Evolutionary conservation across 1,284 basidiomycete genomes (phyloP), one percentile per base, ranked within the genome.

Genomic region (Boletus albobrunnescens): DNA sequence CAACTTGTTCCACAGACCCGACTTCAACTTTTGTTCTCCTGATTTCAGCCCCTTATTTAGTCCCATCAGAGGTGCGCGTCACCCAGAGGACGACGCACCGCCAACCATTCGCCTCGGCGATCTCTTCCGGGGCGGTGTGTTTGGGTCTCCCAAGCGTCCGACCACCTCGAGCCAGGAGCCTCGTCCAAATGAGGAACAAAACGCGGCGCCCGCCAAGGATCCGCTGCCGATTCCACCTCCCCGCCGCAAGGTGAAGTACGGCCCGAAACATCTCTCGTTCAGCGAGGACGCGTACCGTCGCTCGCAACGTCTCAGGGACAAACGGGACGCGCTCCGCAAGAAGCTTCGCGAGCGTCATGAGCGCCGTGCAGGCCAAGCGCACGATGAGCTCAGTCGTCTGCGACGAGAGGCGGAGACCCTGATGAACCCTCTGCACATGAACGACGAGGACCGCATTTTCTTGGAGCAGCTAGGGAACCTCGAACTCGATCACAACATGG

Each of bases 381-480:
- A 35, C 40, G 23, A 33, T 1, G 24, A 20, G 7, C 16, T 65
- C 9, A 5, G 10, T 1, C 3, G 9, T 22, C 46, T 64, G 3
- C 45, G 36, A 1, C 33, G 6, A 17, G 40, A 56, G 12, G 60
- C 54, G 1, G 35, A 53, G 30, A 2, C n/a, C 35, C 13, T 58
- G 11, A 63, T 61, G 57, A 30, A 11, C 4, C 38, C 51, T 1
- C 41, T 31, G 5, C 20, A 30, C 13, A 55, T 63, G 60, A 24
- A 37, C 16, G 10, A 22, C 6, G 44, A 56, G 19, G 64, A 67
- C 28, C 45, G 12, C 13, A 47, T 64, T n/a, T 63, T 67, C 31
- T 28, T 67, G 47, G 22, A 49, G 37, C 60, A 65, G 14, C 45
- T 68, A 0, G n/a, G 4, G 13, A 39, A 33, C 0, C 52, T 65